A percentile compares a stretch with the other conserved stretches of the same genome.
These are phyloP conservation scores for Trichophyton schoenleinii DNA, from an alignment of 2,329 filamentous ascomycete species.

Conservation along the genomic window DNA sequence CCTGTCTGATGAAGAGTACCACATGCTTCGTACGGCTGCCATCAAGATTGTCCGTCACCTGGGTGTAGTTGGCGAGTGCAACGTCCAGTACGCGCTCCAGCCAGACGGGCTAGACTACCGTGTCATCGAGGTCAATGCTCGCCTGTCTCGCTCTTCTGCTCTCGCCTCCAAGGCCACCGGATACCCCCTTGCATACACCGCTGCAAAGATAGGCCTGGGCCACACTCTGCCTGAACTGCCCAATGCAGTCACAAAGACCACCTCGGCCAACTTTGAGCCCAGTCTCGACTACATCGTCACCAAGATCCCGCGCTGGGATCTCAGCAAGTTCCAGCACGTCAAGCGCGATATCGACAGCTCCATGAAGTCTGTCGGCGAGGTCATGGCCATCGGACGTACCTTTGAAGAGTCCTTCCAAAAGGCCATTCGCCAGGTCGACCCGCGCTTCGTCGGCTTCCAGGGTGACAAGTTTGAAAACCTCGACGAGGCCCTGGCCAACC, in stretches of 20 bases:
- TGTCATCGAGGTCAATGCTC: conserved; percentile 97
- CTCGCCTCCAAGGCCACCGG: conserved; percentile 96
- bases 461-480: conserved; percentile 89
- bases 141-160: conserved; percentile 92
- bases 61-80: conserved; percentile 95
- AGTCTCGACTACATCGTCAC: conserved; percentile 96
- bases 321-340: conserved; percentile 98
- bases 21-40: conserved; percentile 94
- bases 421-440: conserved; percentile 93
- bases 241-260: conserved; percentile 96
- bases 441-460: conserved; percentile 82
- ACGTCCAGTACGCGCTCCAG: conserved; percentile 94
- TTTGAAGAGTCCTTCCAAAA: conserved; percentile 99
- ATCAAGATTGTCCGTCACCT: conserved; percentile 98
- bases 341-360: conserved; percentile 93
- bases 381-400: conserved; percentile 97
- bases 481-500: conserved; percentile 79
- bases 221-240: conserved; percentile 91
- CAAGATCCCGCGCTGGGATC: conserved; percentile 97
- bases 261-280: conserved; percentile 96
- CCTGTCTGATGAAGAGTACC: conserved; percentile 94
- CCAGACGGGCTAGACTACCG: conserved; percentile 95
- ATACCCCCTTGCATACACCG: conserved; percentile 92
- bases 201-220: conserved; percentile 93
- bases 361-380: conserved; percentile 98